A percentile compares a stretch with the other conserved stretches of the same genome.
Evolutionary conservation across 768 basidiomycete species (phyloP).

Genomic region (Macrolepiota albuminosa): DNA sequence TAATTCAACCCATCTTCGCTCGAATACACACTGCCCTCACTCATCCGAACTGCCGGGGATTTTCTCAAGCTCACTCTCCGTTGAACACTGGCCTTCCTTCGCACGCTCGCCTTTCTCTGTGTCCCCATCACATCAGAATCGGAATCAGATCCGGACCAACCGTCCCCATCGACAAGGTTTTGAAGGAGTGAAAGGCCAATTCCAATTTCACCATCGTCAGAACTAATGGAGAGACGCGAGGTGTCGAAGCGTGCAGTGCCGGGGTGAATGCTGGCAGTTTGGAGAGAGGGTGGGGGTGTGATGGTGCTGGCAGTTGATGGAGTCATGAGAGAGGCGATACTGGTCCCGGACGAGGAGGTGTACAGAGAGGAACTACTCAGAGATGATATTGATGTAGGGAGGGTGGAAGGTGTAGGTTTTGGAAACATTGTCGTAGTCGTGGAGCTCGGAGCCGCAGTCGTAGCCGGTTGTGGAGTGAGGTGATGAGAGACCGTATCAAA

Average conservation of each 20-base stretch:
- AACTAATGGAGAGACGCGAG: neutral
- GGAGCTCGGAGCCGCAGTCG: neutral
- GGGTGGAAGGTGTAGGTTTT: neutral
- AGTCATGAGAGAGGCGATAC: neutral
- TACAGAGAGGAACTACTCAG: neutral
- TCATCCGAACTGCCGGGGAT: neutral
- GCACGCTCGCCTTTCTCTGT: neutral
- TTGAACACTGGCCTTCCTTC: neutral
- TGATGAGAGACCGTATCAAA: neutral
- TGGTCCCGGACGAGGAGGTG: constrained; percentile 1
- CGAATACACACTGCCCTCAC: constrained; percentile 18
- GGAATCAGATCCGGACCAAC: constrained; percentile 23
- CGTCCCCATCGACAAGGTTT: constrained; percentile 33
- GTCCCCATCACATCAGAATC: constrained; percentile 9
- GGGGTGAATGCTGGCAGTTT: constrained; percentile 3
- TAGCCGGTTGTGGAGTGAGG: neutral
- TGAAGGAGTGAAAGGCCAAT: constrained; percentile 68
- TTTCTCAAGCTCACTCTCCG: neutral
- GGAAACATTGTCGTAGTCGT: neutral
- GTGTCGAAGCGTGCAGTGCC: constrained; percentile 13
- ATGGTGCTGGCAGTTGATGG: neutral
- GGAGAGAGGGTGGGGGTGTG: neutral
- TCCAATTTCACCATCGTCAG: constrained; percentile 51
- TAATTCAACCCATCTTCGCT: constrained; percentile 16
- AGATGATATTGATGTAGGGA: neutral